Percentiles rank a stretch among this genome's conserved stretches.
These are phyloP conservation scores for Dianthus caryophyllus DNA, from an alignment of 148 eudicot genomes.

Conservation along the genomic window DNA sequence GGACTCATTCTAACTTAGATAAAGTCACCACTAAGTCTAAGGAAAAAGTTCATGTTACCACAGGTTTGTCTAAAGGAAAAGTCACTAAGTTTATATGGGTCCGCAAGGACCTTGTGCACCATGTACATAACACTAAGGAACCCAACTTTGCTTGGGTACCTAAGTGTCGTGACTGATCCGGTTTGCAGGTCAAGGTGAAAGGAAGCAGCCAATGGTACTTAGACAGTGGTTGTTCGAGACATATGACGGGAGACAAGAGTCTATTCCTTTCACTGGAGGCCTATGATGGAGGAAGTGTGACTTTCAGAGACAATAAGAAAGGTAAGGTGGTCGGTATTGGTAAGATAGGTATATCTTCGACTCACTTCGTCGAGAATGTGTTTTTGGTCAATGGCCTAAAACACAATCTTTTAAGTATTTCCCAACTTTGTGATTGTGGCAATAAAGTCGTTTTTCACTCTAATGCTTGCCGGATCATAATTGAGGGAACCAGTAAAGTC, in stretches of 20 bases:
- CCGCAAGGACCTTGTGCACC: background rate
- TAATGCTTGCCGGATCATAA: background rate
- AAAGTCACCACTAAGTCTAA: background rate
- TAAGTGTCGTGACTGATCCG: background rate
- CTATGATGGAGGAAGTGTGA: background rate
- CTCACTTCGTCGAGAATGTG: background rate
- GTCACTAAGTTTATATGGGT: too few species aligned
- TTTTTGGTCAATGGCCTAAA: background rate
- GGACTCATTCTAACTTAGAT: too few species aligned
- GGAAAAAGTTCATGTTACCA: background rate
- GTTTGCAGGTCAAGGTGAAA: background rate
- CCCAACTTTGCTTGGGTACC: background rate
- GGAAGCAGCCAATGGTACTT: background rate
- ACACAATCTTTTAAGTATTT: background rate
- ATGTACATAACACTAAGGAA: background rate
- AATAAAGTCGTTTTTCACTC: background rate
- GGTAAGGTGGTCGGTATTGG: background rate
- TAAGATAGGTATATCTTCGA: background rate
- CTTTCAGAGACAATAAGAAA: background rate
- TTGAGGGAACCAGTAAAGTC: background rate
- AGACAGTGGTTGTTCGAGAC: too few species aligned
- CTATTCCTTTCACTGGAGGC: background rate
- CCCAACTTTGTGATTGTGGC: background rate
- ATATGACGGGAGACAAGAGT: background rate
- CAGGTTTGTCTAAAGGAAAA: too few species aligned